Base-by-base conservation (phyloP, 2,329 filamentous ascomycete genomes). In the Diplodia seriata region DNA sequence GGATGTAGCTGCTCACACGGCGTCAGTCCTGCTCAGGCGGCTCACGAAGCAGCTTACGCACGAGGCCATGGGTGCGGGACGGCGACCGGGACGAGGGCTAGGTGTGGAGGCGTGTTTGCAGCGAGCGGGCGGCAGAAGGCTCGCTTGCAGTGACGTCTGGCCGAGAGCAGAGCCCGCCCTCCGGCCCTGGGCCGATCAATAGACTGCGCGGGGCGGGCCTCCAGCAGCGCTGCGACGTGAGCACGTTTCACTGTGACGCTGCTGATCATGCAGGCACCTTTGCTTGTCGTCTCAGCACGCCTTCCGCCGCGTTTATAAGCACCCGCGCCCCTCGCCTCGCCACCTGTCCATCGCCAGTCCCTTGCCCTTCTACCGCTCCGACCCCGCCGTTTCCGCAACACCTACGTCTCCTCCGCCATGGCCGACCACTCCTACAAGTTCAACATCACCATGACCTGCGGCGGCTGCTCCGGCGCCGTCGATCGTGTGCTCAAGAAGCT, bases 401-500 rank as follows among this genome's bases (percentile, higher is more conserved):
- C 50, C 20, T 29, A 31, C 38, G 18, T 47, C 26, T 55, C 67
- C 62, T 33, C 61, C 76, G 85, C 73, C 75, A 93, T 94, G 91
- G 73, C 78, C 69, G 88, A 90, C 74, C 93, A 97, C 85, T 92
- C 89, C 73, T 98, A 98, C 90, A 92, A 95, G 81, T 98, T 98
- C 86, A 90, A 94, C 81, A 88, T 98, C 80, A 86, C 84, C 81
- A 99, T 99, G 95, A 91, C 85, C 85, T 99, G 95, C 84, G 89
- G 92, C 78, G 67, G 67, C 80, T 99, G 95, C 89, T 97, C 94
- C 55, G 93, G 94, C 76, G 95, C 95, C 73, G 86, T 99, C 54
- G 91, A 97, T 82, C 88, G 93, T 64, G 93, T 97, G 55, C 88
- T 99, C 72, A 94, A 92, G 84, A 97, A 93, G 84, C 89, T 97